These are phyloP conservation scores for Apiosordaria backusii DNA, from an alignment of 495 filamentous ascomycete genomes.

Conservation along the genomic window DNA sequence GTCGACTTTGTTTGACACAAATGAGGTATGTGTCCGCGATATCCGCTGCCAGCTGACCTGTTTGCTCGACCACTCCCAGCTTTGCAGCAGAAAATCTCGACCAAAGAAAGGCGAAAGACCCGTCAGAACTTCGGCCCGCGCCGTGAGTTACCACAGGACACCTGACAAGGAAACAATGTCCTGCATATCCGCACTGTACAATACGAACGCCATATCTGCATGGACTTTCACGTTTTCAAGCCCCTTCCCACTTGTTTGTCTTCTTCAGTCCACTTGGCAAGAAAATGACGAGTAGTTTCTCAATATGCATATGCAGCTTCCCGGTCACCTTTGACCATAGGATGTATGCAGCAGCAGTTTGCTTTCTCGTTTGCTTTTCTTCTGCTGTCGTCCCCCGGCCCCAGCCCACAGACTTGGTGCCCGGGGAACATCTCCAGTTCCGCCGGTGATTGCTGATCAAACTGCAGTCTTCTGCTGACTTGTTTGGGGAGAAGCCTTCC, in stretches of 20 bases:
- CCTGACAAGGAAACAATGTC: neutral
- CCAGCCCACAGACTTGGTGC: no score
- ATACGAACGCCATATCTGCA: neutral
- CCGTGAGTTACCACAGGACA: neutral
- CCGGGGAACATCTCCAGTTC: no score
- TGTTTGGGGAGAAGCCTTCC: neutral
- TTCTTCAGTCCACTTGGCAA: no score
- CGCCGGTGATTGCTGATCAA: neutral
- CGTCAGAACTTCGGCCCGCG: neutral
- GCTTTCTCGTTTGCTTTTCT: neutral
- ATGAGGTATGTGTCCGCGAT: no score
- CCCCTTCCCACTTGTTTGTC: neutral
- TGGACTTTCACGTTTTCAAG: neutral
- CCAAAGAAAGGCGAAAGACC: neutral
- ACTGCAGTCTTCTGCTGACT: neutral
- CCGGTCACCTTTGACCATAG: neutral
- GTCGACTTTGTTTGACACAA: no score
- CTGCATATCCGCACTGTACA: neutral
- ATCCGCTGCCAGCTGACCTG: no score
- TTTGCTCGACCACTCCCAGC: no score
- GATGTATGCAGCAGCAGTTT: neutral
- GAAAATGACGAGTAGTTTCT: no score
- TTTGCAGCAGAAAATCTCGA: neutral
- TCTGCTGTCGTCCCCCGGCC: neutral
- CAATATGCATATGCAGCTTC: neutral